These are phyloP conservation scores for Xylaria castorea DNA, from an alignment of 495 filamentous ascomycete species.

Conservation along the genomic window DNA sequence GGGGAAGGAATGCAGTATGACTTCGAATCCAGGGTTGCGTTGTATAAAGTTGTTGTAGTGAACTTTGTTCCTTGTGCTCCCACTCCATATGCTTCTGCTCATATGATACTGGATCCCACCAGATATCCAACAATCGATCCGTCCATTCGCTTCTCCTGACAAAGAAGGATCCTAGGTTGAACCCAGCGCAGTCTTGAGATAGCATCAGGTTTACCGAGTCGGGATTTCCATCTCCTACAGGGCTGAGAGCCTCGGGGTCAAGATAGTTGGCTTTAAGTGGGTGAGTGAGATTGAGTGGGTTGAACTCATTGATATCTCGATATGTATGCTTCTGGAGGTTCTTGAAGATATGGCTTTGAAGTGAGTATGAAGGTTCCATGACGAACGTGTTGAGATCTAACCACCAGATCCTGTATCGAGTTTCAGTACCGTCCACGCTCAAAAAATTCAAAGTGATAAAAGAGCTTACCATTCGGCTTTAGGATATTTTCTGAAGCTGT, in stretches of 20 bases:
- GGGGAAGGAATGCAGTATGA: constrained; percentile 86
- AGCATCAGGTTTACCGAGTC: constrained; percentile 85
- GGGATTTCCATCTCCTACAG: constrained; percentile 73
- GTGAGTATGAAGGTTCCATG: constrained; percentile 93
- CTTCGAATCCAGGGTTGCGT: constrained; percentile 93
- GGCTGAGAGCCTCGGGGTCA: constrained; percentile 71
- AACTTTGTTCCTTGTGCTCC: constrained; percentile 98
- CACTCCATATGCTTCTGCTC: constrained; percentile 99
- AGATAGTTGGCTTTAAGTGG: constrained; percentile 75
- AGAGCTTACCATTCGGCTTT: constrained; percentile 87
- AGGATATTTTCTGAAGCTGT: constrained; percentile 90
- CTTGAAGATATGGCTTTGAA: constrained; percentile 90
- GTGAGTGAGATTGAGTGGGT: constrained; percentile 92
- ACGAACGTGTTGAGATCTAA: constrained; percentile 96
- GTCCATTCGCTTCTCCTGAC: constrained; percentile 84
- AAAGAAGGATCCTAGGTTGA: constrained; percentile 98
- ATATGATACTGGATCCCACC: constrained; percentile 98
- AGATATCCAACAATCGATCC: constrained; percentile 90
- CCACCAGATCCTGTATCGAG: constrained; percentile 89
- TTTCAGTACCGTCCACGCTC: constrained; percentile 38
- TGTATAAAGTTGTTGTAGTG: constrained; percentile 88
- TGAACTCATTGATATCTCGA: constrained; percentile 95
- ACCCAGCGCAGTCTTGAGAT: constrained; percentile 93
- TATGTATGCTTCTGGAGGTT: constrained; percentile 77
- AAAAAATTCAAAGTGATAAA: neutral